A percentile compares a stretch with the other conserved stretches of the same genome.
These are phyloP conservation scores for Saposhnikovia divaricata DNA, from an alignment of 129 eudicot genomes.

Conservation along the genomic window DNA sequence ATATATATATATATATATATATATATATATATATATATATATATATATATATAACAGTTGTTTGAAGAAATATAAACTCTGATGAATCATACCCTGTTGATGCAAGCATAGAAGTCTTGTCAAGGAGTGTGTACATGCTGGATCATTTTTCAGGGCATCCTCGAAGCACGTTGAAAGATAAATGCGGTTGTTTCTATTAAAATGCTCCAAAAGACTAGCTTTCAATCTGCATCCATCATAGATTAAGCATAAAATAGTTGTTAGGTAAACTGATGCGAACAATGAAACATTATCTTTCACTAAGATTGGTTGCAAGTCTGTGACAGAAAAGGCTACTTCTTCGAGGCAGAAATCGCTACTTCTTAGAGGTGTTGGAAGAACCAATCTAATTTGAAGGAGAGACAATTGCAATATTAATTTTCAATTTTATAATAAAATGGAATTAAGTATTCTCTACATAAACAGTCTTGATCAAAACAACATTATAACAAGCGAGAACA, in stretches of 20 bases:
- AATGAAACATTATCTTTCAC: neutral
- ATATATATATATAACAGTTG: neutral
- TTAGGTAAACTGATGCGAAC: too few species aligned
- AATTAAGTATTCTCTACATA: neutral
- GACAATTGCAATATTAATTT: neutral
- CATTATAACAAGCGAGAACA: neutral
- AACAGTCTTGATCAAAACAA: neutral
- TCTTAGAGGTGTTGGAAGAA: neutral
- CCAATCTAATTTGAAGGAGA: neutral
- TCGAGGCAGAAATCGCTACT: neutral
- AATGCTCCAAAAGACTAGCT: constrained; percentile 55
- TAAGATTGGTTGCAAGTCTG: neutral
- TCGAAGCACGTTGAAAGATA: constrained; percentile 49
- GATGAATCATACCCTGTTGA: constrained; percentile 36
- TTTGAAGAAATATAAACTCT: neutral
- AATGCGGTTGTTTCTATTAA: constrained; percentile 35
- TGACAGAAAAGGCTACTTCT: neutral
- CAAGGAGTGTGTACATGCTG: constrained; percentile 65
- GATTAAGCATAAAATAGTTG: neutral
- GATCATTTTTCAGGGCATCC: constrained; percentile 61
- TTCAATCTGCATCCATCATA: constrained; percentile 44
- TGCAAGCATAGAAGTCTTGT: constrained; percentile 56
- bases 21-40: too few species aligned
- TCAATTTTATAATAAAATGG: neutral
- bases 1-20: too few species aligned